These are phyloP conservation scores for Paramecium pentaurelia DNA, from an alignment of 73 alveolate species.

Conservation along the genomic window DNA sequence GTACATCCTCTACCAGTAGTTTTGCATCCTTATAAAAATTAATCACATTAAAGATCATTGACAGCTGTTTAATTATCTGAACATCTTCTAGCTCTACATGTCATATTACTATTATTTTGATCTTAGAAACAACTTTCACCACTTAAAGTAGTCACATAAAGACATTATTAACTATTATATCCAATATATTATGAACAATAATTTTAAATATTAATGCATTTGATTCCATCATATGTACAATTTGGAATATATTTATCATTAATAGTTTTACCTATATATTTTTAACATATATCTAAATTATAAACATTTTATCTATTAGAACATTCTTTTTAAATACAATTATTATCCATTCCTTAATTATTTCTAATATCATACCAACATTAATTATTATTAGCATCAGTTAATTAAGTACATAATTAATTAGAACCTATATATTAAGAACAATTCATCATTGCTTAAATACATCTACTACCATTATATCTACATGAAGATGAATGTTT, in stretches of 20 bases:
- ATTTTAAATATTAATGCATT: neutral
- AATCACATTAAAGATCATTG: neutral
- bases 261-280: neutral
- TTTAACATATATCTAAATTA: neutral
- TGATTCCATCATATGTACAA: neutral
- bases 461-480: neutral
- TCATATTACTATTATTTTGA: neutral
- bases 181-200: neutral
- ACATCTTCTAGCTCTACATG: neutral
- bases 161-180: neutral
- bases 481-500: neutral
- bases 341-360: neutral
- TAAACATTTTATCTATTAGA: neutral
- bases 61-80: neutral
- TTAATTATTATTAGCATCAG: neutral
- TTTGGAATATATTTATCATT: neutral
- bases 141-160: neutral
- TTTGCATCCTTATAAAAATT: neutral
- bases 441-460: neutral
- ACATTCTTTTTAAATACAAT: neutral
- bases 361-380: neutral
- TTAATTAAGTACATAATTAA: neutral
- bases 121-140: neutral
- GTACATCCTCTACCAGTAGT: conserved; percentile 21
- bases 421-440: neutral